phyloP scores from a whole-genome alignment of 2,329 filamentous ascomycete genomes.

The Fusarium sp. region DNA sequence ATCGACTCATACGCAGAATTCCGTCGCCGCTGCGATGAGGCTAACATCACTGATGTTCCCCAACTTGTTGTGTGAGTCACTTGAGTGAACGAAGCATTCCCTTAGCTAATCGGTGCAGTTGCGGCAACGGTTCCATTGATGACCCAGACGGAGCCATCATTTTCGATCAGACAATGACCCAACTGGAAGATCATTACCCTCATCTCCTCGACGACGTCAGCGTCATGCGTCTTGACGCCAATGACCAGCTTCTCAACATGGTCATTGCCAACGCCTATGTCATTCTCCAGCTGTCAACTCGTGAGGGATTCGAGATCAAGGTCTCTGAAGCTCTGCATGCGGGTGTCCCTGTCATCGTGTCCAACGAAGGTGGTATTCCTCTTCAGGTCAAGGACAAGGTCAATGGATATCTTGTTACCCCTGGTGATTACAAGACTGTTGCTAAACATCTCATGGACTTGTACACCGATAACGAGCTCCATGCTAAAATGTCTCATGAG shows the following conservation, averaged over 20 bases:
- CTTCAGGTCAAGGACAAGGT: constrained; percentile 78
- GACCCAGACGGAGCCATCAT: constrained; percentile 81
- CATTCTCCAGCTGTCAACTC: constrained; percentile 81
- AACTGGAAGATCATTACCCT: constrained; percentile 72
- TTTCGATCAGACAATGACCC: constrained; percentile 77
- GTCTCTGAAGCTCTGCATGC: constrained; percentile 86
- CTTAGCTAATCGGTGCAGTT: constrained; percentile 50
- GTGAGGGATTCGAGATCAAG: constrained; percentile 89
- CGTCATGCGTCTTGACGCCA: constrained; percentile 80
- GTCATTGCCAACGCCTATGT: constrained; percentile 78
- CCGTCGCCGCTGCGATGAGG: constrained; percentile 68
- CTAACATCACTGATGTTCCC: constrained; percentile 65
- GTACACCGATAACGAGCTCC: constrained; percentile 73
- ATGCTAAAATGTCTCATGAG: constrained; percentile 73
- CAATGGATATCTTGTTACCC: constrained; percentile 79
- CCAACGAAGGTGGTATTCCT: constrained; percentile 81
- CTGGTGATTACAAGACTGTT: constrained; percentile 76
- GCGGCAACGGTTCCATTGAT: constrained; percentile 83
- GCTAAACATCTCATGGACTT: constrained; percentile 74
- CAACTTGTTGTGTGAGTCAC: constrained; percentile 74
- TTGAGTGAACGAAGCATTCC: no score
- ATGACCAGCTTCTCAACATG: constrained; percentile 83
- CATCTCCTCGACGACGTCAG: constrained; percentile 74
- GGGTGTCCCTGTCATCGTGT: constrained; percentile 81
- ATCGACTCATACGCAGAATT: constrained; percentile 81